Evolutionary conservation across 2,329 filamentous ascomycete genomes (phyloP), one percentile per base, ranked within the genome.

Genomic region (Emergomyces pasteurianus): DNA sequence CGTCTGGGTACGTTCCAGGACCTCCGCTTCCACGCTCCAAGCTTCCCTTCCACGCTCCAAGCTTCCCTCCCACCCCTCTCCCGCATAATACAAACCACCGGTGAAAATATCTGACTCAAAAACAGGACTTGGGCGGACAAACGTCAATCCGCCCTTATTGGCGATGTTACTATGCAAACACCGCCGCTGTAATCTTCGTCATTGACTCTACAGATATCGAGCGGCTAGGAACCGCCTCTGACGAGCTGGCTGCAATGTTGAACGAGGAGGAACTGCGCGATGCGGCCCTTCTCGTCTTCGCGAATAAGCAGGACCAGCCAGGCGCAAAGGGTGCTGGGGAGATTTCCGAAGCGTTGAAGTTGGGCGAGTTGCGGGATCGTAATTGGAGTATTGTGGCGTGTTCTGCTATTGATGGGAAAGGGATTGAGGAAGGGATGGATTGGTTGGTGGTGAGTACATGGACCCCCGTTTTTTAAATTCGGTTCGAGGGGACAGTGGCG

Each of bases 341-440:
- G 74, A 99, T 99, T 65, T 95, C 90, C 60, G 92, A 97, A 77
- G 92, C 92, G 56, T 77, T 99, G 74, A 88, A 87, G 69, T 77
- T 99, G 67, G 92, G 90, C 59, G 91, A 96, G 75, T 79, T 99
- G 72, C 87, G 92, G 69, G 94, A 99, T 75, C 84, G 94, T 70
- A 99, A 97, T 81, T 99, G 94, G 94, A 97, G 91, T 75, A 99
- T 99, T 72, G 91, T 99, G 73, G 92, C 92, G 26, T 99, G 94
- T 76, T 95, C 90, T 66, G 94, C 94, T 16, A 92, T 99, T 61
- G 94, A 96, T 72, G 94, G 94, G 50, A 88, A 89, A 70, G 94
- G 94, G 73, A 89, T 99, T 52, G 90, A 87, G 65, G 94, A 99
- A 77, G 94, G 94, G 63, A 99, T 99, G 94, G 94, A 99, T 76